Conservation (phyloP, 2,329 filamentous ascomycete species). For the Alternaria triticimaculans region DNA sequence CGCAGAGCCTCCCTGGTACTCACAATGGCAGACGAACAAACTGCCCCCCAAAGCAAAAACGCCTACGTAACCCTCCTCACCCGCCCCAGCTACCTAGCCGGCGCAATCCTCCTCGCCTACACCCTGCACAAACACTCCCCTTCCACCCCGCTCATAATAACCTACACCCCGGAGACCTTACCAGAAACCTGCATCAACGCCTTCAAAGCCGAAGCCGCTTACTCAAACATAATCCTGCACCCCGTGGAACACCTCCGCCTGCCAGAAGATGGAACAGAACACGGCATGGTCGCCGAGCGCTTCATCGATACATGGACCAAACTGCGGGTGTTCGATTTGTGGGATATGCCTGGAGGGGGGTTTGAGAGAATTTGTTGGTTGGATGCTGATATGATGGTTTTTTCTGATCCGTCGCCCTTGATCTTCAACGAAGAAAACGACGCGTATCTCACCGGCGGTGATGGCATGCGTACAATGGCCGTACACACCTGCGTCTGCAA, state of each 20-base stretch:
- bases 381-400: constrained; percentile 61
- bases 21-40: constrained; percentile 16
- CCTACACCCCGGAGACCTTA: constrained; percentile 55
- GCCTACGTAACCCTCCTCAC: constrained; percentile 61
- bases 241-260: constrained; percentile 53
- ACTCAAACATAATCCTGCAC: constrained; percentile 51
- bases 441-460: constrained; percentile 21
- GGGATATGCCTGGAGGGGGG: constrained; percentile 17
- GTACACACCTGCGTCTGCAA: constrained; percentile 63
- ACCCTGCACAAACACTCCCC: constrained; percentile 56
- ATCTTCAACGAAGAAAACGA: constrained; percentile 55
- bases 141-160: constrained; percentile 57
- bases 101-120: constrained; percentile 59
- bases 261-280: constrained; percentile 31
- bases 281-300: constrained; percentile 57
- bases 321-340: constrained; percentile 59
- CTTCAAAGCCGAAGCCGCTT: constrained; percentile 51
- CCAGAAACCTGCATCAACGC: constrained; percentile 49
- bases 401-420: constrained; percentile 46
- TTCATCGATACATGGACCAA: constrained; percentile 64
- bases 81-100: constrained; percentile 59
- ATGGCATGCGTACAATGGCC: constrained; percentile 52
- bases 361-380: constrained; percentile 56
- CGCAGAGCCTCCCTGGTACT: not conserved
- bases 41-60: constrained; percentile 12